A percentile compares a stretch with the other conserved stretches of the same genome.
Evolutionary conservation across 2,329 filamentous ascomycete species (phyloP).

Genomic region (Aureobasidium sp.): DNA sequence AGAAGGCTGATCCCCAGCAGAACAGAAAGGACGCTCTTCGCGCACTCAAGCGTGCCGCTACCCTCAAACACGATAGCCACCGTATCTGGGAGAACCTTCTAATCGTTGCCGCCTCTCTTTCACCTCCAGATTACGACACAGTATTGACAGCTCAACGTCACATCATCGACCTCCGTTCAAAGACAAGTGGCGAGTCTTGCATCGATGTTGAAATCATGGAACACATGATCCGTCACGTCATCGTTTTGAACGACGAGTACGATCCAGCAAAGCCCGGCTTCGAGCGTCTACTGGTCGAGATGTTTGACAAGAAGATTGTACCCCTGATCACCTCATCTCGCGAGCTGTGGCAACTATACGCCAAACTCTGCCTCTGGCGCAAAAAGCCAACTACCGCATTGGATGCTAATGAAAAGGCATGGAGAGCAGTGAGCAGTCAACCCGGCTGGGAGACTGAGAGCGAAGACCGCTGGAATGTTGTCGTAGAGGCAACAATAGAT

Average conservation of each 20-base stretch:
- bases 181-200: conserved; percentile 61
- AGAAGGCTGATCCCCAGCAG: conserved; percentile 38
- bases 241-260: conserved; percentile 40
- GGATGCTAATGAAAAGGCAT: conserved; percentile 80
- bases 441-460: conserved; percentile 49
- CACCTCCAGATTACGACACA: conserved; percentile 65
- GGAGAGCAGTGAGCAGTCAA: conserved; percentile 60
- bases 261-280: conserved; percentile 38
- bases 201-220: conserved; percentile 67
- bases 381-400: conserved; percentile 62
- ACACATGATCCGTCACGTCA: conserved; percentile 62
- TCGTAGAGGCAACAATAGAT: conserved; percentile 71
- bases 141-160: conserved; percentile 66
- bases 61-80: conserved; percentile 75
- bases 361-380: conserved; percentile 64
- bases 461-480: conserved; percentile 56
- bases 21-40: conserved; percentile 66
- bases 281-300: conserved; percentile 54
- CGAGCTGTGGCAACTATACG: conserved; percentile 67
- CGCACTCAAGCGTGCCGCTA: conserved; percentile 80
- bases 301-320: conserved; percentile 66
- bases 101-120: conserved; percentile 70
- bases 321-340: conserved; percentile 77
- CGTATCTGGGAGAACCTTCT: conserved; percentile 97
- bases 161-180: conserved; percentile 63